Evolutionary conservation across 73 alveolate species (phyloP), one percentile per base, ranked within the genome.

Genomic region (Uronychia setigera): DNA sequence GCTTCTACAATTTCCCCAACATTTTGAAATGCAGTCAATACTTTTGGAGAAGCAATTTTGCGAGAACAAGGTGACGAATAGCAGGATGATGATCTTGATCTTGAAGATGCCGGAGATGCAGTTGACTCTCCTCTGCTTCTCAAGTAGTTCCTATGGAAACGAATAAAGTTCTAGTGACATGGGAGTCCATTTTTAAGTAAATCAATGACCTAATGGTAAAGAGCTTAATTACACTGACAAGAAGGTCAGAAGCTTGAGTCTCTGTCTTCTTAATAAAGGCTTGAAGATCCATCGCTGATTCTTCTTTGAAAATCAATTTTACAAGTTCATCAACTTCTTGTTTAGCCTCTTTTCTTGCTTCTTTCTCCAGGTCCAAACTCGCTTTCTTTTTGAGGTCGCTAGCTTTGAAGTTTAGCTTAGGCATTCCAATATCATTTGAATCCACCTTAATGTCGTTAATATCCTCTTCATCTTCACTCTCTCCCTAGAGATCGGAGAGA

Each of bases 111-210:
- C 67, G 67, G 67, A 46, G 67, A 46, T 11, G 67, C 67, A 46
- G 67, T 46, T 5, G 67, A 46, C 19, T 5, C 5, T 19, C 67
- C 67, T 46, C n/a, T 11, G 19, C 19, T 46, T 19, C 75, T 88
- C 94, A 74, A 75, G 80, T 59, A 46, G 67, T 77, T 79, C 30
- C 90, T 76, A n/a, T 88, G 88, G 76, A 74, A 78, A 28, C 81
- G 75, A 84, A 82, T 77, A 77, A 83, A 88, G 59, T 87, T 88
- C 60, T 83, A 88, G 5, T 82, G 60, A 77, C 94, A 88, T 14
- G 94, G 94, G 35, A 88, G 80, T 29, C 57, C 76, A 29, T 82
- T 88, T 34, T 84, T 82, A 26, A 88, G 82, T 75, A 88, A 35
- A 46, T 5, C 5, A 11, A 46, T 46, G 5, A 46, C 19, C 67